Percentiles rank a stretch among this genome's conserved stretches.
These are phyloP conservation scores for Aquanectria penicillioides DNA, from an alignment of 2,329 filamentous ascomycete species.

Conservation along the genomic window DNA sequence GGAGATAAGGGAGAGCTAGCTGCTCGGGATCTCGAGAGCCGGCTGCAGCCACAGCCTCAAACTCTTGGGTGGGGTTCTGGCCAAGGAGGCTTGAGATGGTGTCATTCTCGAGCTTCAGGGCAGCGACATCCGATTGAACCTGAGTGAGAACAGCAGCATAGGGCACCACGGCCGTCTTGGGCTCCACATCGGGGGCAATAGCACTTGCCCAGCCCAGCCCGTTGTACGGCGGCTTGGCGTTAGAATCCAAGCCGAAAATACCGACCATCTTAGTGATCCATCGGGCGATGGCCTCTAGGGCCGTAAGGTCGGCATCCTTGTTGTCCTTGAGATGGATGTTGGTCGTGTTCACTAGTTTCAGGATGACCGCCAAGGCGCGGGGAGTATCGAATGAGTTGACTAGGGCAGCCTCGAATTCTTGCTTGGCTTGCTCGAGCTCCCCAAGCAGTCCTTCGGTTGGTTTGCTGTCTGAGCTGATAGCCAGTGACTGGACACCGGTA, in stretches of 20 bases:
- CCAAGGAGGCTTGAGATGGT: slow-evolving; percentile 55
- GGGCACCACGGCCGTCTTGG: slow-evolving; percentile 57
- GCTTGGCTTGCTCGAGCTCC: slow-evolving; percentile 64
- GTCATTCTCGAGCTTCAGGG: slow-evolving; percentile 60
- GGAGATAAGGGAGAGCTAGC: slow-evolving; percentile 65
- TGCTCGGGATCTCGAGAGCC: slow-evolving; percentile 63
- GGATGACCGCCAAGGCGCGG: slow-evolving; percentile 79
- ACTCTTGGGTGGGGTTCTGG: slow-evolving; percentile 57
- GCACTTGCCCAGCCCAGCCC: slow-evolving; percentile 65
- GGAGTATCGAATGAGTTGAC: slow-evolving; percentile 91
- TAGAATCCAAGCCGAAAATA: slow-evolving; percentile 82
- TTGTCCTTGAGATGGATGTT: slow-evolving; percentile 69
- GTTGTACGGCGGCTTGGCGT: slow-evolving; percentile 63
- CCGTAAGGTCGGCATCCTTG: slow-evolving; percentile 56
- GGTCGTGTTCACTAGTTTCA: slow-evolving; percentile 79
- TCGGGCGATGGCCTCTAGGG: slow-evolving; percentile 68
- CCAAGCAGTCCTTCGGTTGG: slow-evolving; percentile 46
- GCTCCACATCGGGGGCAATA: slow-evolving; percentile 53
- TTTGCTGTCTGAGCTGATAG: slow-evolving; percentile 47
- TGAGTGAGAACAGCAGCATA: slow-evolving; percentile 57
- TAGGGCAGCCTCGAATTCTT: slow-evolving; percentile 68
- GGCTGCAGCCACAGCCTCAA: slow-evolving; percentile 53
- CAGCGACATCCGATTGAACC: slow-evolving; percentile 57
- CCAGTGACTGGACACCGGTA: slow-evolving; percentile 49
- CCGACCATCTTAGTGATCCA: slow-evolving; percentile 88